These are phyloP conservation scores for Mortierella hygrophila DNA, from an alignment of 192 early-diverging fungal species.

Conservation along the genomic window DNA sequence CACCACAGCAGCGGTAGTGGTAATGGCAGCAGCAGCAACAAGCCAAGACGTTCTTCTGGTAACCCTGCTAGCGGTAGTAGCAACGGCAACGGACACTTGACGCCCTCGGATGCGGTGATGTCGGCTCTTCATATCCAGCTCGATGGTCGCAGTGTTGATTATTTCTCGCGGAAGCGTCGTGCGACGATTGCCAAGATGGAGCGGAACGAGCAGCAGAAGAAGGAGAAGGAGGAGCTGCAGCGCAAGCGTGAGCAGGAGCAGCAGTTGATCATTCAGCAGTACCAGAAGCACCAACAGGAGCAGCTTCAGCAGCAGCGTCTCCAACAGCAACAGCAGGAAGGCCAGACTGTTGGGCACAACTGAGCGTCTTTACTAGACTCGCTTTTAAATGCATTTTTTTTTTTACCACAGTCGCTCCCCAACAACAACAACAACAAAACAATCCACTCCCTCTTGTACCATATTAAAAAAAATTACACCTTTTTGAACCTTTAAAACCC, in stretches of 20 bases:
- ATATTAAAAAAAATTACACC: neutral
- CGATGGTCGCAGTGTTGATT: constrained; percentile 52
- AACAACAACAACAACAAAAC: neutral
- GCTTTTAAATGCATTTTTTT: neutral
- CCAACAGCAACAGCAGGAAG: neutral
- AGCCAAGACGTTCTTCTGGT: constrained; percentile 24
- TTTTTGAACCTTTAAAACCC: neutral
- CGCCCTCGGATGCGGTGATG: constrained; percentile 51
- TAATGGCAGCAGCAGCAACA: neutral
- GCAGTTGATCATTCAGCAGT: constrained; percentile 8
- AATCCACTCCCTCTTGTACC: neutral
- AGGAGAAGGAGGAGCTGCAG: constrained; percentile 30
- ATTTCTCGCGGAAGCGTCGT: constrained; percentile 49
- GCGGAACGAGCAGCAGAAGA: constrained; percentile 34
- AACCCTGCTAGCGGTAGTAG: neutral
- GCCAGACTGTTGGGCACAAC: neutral
- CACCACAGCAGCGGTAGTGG: neutral
- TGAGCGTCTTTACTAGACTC: neutral
- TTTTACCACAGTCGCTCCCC: neutral
- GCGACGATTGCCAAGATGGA: constrained; percentile 55
- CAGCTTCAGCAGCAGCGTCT: constrained; percentile 3
- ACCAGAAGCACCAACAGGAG: neutral
- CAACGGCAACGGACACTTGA: neutral
- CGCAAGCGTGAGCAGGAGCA: constrained; percentile 14
- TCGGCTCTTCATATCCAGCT: constrained; percentile 52